A percentile compares a stretch with the other conserved stretches of the same genome.
These are phyloP conservation scores for Solanum phureja DNA, from an alignment of 257 asterid species.

Conservation along the genomic window DNA sequence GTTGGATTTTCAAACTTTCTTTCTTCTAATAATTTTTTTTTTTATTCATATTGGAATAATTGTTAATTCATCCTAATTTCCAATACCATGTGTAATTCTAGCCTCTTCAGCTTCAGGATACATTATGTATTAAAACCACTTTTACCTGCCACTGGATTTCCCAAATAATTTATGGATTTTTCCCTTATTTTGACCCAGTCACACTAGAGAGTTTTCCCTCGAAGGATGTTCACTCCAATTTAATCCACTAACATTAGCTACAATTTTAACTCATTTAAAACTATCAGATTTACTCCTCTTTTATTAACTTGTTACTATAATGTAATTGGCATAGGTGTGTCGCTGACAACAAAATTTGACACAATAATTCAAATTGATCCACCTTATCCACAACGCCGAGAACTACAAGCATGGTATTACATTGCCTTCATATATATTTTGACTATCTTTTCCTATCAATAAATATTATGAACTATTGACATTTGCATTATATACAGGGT, in stretches of 20 bases:
- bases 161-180: neutral
- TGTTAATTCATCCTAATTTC: neutral
- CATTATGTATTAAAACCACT: neutral
- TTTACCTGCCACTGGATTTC: neutral
- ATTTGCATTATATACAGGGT: neutral
- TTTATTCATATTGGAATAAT: neutral
- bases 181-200: neutral
- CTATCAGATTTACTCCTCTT: too few species aligned
- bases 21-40: neutral
- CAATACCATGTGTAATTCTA: neutral
- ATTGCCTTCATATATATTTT: too few species aligned
- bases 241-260: too few species aligned
- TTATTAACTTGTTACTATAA: too few species aligned
- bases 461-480: too few species aligned
- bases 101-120: neutral
- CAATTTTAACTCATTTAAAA: too few species aligned
- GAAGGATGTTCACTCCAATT: too few species aligned
- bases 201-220: neutral
- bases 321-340: neutral
- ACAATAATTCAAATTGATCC: neutral
- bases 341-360: neutral
- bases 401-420: too few species aligned
- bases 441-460: too few species aligned
- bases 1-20: too few species aligned
- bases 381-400: too few species aligned